phyloP scores from a whole-genome alignment of 208 protist genomes.

The Crithidia mellificae region DNA sequence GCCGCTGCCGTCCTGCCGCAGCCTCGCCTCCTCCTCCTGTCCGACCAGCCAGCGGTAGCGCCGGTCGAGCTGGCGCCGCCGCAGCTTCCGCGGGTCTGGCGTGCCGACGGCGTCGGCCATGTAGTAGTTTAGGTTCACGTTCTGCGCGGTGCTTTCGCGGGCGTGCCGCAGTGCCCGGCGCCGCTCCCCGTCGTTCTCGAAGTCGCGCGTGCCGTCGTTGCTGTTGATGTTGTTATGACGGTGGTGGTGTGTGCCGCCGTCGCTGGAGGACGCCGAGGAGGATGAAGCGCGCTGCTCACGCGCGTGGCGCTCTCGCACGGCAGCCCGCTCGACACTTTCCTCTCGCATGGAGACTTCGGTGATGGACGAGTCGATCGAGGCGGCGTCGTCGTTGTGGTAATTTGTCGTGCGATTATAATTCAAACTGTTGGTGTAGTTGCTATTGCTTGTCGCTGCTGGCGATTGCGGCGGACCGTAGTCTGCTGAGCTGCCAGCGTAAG shows the following conservation, averaged over 20 bases:
- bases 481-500: no score
- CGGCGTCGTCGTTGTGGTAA: conserved; percentile 26
- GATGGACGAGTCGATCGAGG: conserved; percentile 65
- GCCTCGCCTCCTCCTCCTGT: conserved; percentile 26
- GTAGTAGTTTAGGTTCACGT: conserved; percentile 78
- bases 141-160: conserved; percentile 48
- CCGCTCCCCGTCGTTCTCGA: conserved; percentile 35
- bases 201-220: conserved; percentile 27
- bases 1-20: conserved; percentile 13
- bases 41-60: conserved; percentile 40
- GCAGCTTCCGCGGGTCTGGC: conserved; percentile 16
- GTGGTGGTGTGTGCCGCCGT: no score
- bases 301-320: conserved; percentile 29
- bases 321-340: conserved; percentile 41
- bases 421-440: not conserved
- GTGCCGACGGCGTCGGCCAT: conserved; percentile 47
- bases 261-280: conserved; percentile 23
- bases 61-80: conserved; percentile 32
- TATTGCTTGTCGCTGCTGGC: not conserved
- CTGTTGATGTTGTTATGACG: no score
- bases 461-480: no score
- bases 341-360: conserved; percentile 65
- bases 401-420: no score
- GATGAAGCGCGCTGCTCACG: not conserved
- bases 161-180: conserved; percentile 43